Evolutionary conservation across 352 stramenopile genomes (phyloP), one percentile per base, ranked within the genome.

Genomic region (Phytophthora cryptogea): DNA sequence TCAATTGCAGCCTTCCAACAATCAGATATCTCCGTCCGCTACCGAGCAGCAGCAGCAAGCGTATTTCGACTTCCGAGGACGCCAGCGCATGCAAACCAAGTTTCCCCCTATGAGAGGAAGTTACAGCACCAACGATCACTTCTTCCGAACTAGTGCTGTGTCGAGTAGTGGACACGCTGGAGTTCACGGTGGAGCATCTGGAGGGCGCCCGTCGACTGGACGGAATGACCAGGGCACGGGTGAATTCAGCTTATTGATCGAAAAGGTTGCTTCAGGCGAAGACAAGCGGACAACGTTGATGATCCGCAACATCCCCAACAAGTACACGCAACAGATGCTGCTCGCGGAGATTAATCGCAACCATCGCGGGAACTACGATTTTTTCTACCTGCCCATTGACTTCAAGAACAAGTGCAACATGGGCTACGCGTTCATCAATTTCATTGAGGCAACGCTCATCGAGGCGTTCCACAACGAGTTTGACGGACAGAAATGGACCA

Each of bases 381-480:
- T 99, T 63, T 99, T 99, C 73, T 99, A 99, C 77, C 78, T 99
- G 43, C 98, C 98, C 17, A 99, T 99, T 62, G 98, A 99, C 79
- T 99, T 99, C 78, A 99, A 99, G 86, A 99, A 99, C 78, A 97
- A 98, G 74, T 99, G 97, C 82, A 99, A 99, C 81, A 96, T 99
- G 81, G 98, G 98, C 16, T 99, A 99, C 75, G 97, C 97, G 16
- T 99, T 99, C 78, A 98, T 99, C 63, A 99, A 99, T 80, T 99
- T 99, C 78, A 95, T 99, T 41, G 83, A 98, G 27, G 65, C 83
- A 8, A 70, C 62, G 10, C 71, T 59, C 54, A 95, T 95, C 41
- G 71, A 92, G 28, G 60, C 74, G 35, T 96, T 96, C 44, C 88
- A 93, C 66, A 66, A 87, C 27, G 80, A 93, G 53, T 96, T 96